Percentiles rank a stretch among this genome's conserved stretches.
Evolutionary conservation across 441 rosid genomes (phyloP).

Genomic region (Isatis lusitanica): DNA sequence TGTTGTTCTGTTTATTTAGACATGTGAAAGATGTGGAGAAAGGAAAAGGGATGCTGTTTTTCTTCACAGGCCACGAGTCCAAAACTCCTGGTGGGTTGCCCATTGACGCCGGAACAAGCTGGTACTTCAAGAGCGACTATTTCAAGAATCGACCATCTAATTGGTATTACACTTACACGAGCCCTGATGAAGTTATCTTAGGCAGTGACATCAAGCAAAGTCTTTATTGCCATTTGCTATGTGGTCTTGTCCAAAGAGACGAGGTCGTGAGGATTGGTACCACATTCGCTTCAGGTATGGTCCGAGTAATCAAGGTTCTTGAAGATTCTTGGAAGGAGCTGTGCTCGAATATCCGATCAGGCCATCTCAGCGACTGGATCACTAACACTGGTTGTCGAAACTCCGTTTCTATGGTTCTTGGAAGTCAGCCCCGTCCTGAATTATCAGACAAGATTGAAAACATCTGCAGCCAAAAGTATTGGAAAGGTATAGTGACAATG

Average conservation of each 20-base stretch:
- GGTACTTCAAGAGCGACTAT: background rate
- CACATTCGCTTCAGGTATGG: background rate
- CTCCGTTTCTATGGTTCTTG: background rate
- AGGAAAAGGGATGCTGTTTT: background rate
- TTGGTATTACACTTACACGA: background rate
- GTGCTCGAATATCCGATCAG: background rate
- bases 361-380: background rate
- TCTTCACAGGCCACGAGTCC: background rate
- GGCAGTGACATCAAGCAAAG: background rate
- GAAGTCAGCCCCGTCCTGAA: background rate
- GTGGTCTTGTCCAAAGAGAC: background rate
- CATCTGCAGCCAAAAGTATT: background rate
- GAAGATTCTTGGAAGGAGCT: background rate
- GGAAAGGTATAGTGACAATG: background rate
- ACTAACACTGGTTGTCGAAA: background rate
- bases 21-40: background rate
- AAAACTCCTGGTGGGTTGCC: background rate
- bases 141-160: background rate
- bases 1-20: background rate
- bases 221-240: background rate
- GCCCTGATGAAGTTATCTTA: background rate
- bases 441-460: background rate
- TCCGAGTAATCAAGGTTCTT: background rate
- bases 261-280: background rate
- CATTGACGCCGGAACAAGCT: background rate